These are phyloP conservation scores for Primulina huaijiensis DNA, from an alignment of 257 asterid species.

Conservation along the genomic window DNA sequence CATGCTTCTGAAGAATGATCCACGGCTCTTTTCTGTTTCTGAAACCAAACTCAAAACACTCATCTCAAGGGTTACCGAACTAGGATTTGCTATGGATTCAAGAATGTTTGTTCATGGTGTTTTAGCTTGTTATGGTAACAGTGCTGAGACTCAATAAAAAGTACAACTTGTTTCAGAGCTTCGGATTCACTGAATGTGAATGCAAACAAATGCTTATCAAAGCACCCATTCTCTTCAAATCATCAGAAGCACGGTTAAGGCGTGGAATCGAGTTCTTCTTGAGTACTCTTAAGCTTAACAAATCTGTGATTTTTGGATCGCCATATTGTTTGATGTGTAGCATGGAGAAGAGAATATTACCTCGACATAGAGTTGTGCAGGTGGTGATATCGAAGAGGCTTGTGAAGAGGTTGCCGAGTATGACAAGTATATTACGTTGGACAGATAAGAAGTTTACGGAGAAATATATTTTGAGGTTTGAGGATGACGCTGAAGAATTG, in stretches of 20 bases:
- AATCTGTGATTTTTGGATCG: too few relatives aligned
- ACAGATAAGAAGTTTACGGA: too few relatives aligned
- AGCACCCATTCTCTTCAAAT: neutral
- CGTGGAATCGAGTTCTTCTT: neutral
- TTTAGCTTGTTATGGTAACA: neutral
- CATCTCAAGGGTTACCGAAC: too few relatives aligned
- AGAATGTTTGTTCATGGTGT: neutral
- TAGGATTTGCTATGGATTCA: neutral
- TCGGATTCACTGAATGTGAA: too few relatives aligned
- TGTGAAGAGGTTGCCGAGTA: neutral
- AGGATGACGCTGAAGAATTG: too few relatives aligned
- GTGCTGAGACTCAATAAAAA: neutral
- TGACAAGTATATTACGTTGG: too few relatives aligned
- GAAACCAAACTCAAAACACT: too few relatives aligned
- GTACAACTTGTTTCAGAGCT: too few relatives aligned
- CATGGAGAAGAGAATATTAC: slow-evolving; percentile 25
- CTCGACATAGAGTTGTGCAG: slow-evolving; percentile 14
- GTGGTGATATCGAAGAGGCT: slow-evolving; percentile 20
- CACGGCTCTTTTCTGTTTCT: neutral
- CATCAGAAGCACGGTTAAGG: neutral
- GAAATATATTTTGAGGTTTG: too few relatives aligned
- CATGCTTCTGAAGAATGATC: slow-evolving; percentile 13
- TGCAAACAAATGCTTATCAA: too few relatives aligned
- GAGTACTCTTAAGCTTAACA: too few relatives aligned
- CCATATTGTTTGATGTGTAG: slow-evolving; percentile 6